These are phyloP conservation scores for Arxiozyma heterogenica DNA, from an alignment of 1,139 yeast species.

Conservation along the genomic window DNA sequence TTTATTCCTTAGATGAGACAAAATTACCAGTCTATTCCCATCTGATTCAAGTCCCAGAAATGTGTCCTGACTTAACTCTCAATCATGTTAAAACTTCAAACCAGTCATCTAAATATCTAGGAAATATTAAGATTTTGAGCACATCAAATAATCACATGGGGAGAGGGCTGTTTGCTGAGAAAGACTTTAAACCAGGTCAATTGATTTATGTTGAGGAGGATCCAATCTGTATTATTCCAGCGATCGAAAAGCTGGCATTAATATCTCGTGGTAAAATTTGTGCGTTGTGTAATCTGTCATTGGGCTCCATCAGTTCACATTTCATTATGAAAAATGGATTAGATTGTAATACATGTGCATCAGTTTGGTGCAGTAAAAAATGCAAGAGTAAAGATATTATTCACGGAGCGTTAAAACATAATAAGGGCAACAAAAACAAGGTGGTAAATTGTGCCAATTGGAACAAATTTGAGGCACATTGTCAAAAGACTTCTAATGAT, in stretches of 20 bases:
- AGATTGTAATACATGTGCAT: slow-evolving; percentile 60
- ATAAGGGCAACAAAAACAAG: slow-evolving; percentile 22
- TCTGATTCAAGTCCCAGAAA: slow-evolving; percentile 46
- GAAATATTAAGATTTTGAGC: neutral
- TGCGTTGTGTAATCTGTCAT: slow-evolving; percentile 63
- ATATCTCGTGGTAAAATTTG: slow-evolving; percentile 67
- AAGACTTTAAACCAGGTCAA: slow-evolving; percentile 41
- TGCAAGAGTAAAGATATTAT: slow-evolving; percentile 49
- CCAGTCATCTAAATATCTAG: neutral
- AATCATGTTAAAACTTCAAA: neutral
- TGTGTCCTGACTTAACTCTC: slow-evolving; percentile 19
- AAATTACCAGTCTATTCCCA: slow-evolving; percentile 42
- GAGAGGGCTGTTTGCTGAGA: slow-evolving; percentile 41
- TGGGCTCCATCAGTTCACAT: slow-evolving; percentile 34
- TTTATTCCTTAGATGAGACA: slow-evolving; percentile 25
- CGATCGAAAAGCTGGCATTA: slow-evolving; percentile 56
- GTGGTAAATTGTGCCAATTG: slow-evolving; percentile 43
- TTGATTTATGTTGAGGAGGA: slow-evolving; percentile 49
- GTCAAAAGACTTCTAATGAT: slow-evolving; percentile 57
- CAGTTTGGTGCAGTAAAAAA: slow-evolving; percentile 60
- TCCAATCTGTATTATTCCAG: slow-evolving; percentile 63
- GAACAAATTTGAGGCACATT: slow-evolving; percentile 49
- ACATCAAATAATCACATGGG: slow-evolving; percentile 32
- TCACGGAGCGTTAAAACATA: slow-evolving; percentile 56
- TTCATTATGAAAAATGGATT: slow-evolving; percentile 42